Conservation (phyloP, 2,329 filamentous ascomycete genomes). For the Incumbomyces lentus region DNA sequence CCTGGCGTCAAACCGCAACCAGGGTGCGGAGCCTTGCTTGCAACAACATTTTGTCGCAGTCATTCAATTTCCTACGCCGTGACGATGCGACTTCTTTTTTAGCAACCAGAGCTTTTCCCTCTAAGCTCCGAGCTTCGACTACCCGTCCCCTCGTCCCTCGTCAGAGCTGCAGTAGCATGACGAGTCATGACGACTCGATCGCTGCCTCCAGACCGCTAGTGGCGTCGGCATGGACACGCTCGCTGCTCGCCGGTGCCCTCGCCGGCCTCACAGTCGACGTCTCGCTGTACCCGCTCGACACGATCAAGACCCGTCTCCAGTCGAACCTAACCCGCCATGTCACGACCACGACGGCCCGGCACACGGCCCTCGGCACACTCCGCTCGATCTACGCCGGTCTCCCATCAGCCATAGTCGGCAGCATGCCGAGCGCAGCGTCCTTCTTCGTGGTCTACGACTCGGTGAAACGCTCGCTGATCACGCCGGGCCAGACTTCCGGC, state of each 20-base stretch:
- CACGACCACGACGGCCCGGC: conserved; percentile 42
- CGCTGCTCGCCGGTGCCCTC: conserved; percentile 59
- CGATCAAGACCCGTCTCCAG: conserved; percentile 94
- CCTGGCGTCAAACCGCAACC: no score
- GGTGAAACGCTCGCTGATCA: conserved; percentile 49
- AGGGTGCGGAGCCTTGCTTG: no score
- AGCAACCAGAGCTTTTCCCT: no score
- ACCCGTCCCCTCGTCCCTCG: no score
- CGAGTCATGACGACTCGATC: not conserved
- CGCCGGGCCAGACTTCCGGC: conserved; percentile 22
- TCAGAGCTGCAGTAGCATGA: not conserved
- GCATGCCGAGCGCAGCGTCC: conserved; percentile 83
- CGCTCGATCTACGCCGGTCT: conserved; percentile 86
- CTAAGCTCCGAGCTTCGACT: no score
- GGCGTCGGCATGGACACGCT: conserved; percentile 7
- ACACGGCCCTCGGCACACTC: conserved; percentile 69
- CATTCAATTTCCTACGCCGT: no score
- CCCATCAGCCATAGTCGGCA: conserved; percentile 79
- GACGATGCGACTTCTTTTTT: no score
- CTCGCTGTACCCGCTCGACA: conserved; percentile 95
- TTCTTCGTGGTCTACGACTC: conserved; percentile 95
- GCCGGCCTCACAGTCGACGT: conserved; percentile 95
- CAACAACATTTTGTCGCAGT: no score
- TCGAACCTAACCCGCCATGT: conserved; percentile 63
- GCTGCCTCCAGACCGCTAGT: not conserved